Conservation (phyloP, 805 yeast species). For the Saccharomycopsis fibuligera region DNA sequence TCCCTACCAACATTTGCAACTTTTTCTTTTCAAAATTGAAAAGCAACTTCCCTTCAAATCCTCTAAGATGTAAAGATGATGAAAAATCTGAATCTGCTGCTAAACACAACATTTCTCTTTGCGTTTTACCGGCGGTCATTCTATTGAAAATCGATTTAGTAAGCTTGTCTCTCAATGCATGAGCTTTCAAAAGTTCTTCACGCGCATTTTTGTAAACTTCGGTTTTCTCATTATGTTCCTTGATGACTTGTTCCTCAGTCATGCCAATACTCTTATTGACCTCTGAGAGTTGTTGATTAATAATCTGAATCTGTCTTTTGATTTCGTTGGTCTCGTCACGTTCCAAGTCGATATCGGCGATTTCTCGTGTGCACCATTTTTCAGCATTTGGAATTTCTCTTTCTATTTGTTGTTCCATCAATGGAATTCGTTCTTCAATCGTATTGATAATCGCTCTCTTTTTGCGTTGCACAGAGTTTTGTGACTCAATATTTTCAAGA, state of each 20-base stretch:
- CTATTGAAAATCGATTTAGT: constrained; percentile 37
- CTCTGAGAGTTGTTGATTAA: constrained; percentile 37
- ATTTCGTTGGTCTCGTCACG: constrained; percentile 38
- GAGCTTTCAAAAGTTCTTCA: constrained; percentile 28
- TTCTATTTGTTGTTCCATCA: constrained; percentile 4
- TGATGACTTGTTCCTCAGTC: constrained; percentile 33
- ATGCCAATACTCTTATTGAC: constrained; percentile 43
- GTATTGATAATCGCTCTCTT: constrained; percentile 6
- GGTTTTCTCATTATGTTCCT: constrained; percentile 34
- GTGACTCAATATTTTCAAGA: not conserved
- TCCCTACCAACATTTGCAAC: constrained; percentile 54
- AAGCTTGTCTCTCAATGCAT: constrained; percentile 27
- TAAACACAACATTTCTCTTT: constrained; percentile 36
- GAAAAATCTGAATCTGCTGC: constrained; percentile 53
- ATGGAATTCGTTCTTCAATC: constrained; percentile 10
- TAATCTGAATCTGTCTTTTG: constrained; percentile 35
- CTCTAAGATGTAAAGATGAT: constrained; percentile 54
- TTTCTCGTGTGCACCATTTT: constrained; percentile 36
- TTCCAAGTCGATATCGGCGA: constrained; percentile 31
- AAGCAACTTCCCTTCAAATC: constrained; percentile 64
- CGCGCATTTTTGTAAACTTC: constrained; percentile 32
- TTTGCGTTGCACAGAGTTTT: not conserved
- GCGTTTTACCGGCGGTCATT: constrained; percentile 34
- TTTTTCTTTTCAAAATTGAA: constrained; percentile 50
- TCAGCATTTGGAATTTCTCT: constrained; percentile 24